phyloP scores from a whole-genome alignment of 1,284 basidiomycete genomes.

The Ustilago nuda region DNA sequence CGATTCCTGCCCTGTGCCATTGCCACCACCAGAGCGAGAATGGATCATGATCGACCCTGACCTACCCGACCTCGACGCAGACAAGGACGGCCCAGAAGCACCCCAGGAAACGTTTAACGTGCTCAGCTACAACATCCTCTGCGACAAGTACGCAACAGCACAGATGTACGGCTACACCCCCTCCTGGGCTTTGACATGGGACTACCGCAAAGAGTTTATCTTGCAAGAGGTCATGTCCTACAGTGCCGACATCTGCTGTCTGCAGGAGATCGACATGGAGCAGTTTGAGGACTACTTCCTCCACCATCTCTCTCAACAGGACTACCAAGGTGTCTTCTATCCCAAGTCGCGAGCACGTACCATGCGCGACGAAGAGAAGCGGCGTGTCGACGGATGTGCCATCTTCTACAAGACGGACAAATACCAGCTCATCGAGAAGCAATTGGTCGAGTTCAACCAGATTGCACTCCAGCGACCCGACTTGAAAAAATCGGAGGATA shows the following conservation, averaged over 20 bases:
- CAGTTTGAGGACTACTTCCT: constrained; percentile 95
- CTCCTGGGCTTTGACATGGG: constrained; percentile 93
- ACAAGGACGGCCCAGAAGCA: constrained; percentile 50
- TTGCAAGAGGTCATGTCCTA: constrained; percentile 86
- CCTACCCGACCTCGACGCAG: constrained; percentile 72
- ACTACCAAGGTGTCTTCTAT: constrained; percentile 92
- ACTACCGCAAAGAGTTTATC: constrained; percentile 91
- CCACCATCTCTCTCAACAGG: constrained; percentile 79
- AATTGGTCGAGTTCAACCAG: constrained; percentile 92
- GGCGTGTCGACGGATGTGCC: constrained; percentile 94
- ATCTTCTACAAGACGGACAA: constrained; percentile 91
- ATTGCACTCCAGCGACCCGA: constrained; percentile 92
- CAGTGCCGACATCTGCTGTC: constrained; percentile 88
- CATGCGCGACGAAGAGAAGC: constrained; percentile 87
- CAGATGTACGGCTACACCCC: constrained; percentile 96
- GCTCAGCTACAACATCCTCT: constrained; percentile 94
- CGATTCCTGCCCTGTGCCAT: constrained; percentile 84
- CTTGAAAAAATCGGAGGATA: constrained; percentile 98
- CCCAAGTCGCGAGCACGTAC: constrained; percentile 95
- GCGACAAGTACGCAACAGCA: constrained; percentile 89
- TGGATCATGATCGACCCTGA: constrained; percentile 83
- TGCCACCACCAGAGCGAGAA: constrained; percentile 83
- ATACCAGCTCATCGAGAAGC: constrained; percentile 92
- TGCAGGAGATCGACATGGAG: constrained; percentile 89
- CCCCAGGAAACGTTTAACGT: constrained; percentile 78